These are phyloP conservation scores for Fusarium agapanthi DNA, from an alignment of 2,329 filamentous ascomycete genomes.

Conservation along the genomic window DNA sequence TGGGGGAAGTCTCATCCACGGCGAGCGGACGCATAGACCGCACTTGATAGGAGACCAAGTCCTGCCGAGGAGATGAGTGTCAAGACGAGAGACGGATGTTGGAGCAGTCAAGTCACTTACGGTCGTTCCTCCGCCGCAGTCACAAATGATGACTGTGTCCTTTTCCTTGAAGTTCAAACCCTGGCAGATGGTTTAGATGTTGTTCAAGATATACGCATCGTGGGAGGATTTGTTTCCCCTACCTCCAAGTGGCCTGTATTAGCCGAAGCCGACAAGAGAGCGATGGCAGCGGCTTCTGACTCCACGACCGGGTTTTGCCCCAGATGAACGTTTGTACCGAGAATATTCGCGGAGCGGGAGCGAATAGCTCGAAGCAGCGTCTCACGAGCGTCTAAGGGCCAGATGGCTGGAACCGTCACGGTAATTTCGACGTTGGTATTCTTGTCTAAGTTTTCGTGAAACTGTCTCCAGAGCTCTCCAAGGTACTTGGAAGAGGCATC, in stretches of 20 bases:
- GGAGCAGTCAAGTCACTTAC: background rate
- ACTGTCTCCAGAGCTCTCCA: too few relatives aligned
- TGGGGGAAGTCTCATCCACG: background rate
- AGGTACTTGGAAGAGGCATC: too few relatives aligned
- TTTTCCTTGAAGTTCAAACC: background rate
- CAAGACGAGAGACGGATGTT: background rate
- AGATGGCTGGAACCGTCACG: too few relatives aligned
- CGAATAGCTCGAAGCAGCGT: too few relatives aligned
- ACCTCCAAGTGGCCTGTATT: background rate
- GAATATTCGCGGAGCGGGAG: background rate
- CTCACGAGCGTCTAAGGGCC: too few relatives aligned
- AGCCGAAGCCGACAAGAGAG: background rate
- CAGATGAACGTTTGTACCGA: background rate
- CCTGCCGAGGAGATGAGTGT: background rate
- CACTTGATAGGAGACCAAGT: background rate
- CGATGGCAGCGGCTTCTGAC: background rate
- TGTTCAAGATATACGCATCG: background rate
- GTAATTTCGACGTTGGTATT: too few relatives aligned
- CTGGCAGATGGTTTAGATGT: background rate
- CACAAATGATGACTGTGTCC: background rate
- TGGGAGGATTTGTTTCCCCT: background rate
- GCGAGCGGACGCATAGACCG: background rate
- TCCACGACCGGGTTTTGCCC: background rate
- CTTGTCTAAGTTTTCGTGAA: too few relatives aligned
- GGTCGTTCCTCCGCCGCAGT: background rate